Base-by-base conservation (phyloP, 768 basidiomycete genomes). In the Tylopilus balloui region DNA sequence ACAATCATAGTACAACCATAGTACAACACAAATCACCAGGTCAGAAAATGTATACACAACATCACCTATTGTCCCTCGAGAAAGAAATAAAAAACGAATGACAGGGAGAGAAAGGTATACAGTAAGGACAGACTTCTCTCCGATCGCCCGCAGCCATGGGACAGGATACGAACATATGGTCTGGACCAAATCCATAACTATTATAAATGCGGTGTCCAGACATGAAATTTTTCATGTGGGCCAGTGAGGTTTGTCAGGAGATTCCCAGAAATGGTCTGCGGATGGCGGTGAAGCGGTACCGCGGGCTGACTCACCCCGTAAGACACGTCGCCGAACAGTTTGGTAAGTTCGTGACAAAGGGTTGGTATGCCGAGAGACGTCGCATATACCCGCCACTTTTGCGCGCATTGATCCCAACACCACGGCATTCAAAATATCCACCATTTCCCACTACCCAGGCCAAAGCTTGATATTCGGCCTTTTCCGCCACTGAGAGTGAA, bases 391-490 rank as follows among this genome's bases (percentile, higher is more conserved):
- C 32, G 45, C 52, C 55, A 24, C 38, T 34, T 37, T 41, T 37
- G 40, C 35, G 24, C 15, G 37, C 34, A 15, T 15, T 45, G 50
- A 43, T 53, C 21, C 27, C 29, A n/a, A 27, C 21, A 29, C 24
- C 29, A 20, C 3, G 17, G 23, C 20, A 23, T 40, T 63, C 49
- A 66, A 47, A 66, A 69, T 47, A 58, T 48, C 65, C 65, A 66
- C 65, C 65, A 66, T 46, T 54, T 68, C 53, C 67, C 66, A 47
- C 48, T 42, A n/a, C 67, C 62, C 38, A 68, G 42, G 13, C 62
- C 67, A 20, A 65, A 53, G 12, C 59, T 50, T 47, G 59, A 41
- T 45, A 55, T 46, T 46, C 62, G 58, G 13, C 60, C 47, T 19
- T 47, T 56, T 10, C 52, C 53, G 9, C 50, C 48, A 9, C 57